Percentiles rank a stretch among this genome's conserved stretches.
Evolutionary conservation across 768 basidiomycete genomes (phyloP).

Genomic region (Boletus rubescentipes): DNA sequence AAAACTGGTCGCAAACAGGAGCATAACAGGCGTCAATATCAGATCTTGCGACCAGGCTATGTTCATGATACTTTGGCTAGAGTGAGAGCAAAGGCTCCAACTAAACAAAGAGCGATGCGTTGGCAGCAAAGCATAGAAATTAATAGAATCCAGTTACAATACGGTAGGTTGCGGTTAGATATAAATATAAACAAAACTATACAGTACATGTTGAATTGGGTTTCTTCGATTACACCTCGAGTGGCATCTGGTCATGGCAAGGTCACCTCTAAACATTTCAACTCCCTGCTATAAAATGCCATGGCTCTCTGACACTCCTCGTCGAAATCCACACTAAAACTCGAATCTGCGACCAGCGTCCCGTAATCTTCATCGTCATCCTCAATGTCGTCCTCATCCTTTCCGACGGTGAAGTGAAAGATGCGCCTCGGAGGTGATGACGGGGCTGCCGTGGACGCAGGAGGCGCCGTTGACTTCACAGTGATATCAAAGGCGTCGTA

Average conservation of each 20-base stretch:
- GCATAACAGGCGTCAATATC: no score
- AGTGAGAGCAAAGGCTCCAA: no score
- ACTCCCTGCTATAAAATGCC: slow-evolving; percentile 23
- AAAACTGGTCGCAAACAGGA: no score
- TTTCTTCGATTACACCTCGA: not conserved
- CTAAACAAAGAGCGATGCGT: not conserved
- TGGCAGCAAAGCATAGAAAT: slow-evolving; percentile 11
- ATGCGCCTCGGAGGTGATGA: slow-evolving; percentile 5
- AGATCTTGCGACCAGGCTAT: no score
- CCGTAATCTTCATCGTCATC: slow-evolving; percentile 34
- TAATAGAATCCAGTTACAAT: slow-evolving; percentile 6
- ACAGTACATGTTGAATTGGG: slow-evolving; percentile 1
- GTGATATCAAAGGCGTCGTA: not conserved
- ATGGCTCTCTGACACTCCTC: slow-evolving; percentile 27
- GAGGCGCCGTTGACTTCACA: not conserved
- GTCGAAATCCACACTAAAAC: slow-evolving; percentile 21
- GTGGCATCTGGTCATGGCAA: not conserved
- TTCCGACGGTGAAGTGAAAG: slow-evolving; percentile 24
- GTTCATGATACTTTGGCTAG: no score
- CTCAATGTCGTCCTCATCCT: slow-evolving; percentile 16
- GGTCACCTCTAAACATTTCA: not conserved
- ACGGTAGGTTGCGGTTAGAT: no score
- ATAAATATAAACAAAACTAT: slow-evolving; percentile 21
- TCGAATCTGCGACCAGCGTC: slow-evolving; percentile 13
- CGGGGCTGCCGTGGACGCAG: not conserved